Conservation (phyloP, 169 alveolate genomes). For the Babesia caballi region DNA sequence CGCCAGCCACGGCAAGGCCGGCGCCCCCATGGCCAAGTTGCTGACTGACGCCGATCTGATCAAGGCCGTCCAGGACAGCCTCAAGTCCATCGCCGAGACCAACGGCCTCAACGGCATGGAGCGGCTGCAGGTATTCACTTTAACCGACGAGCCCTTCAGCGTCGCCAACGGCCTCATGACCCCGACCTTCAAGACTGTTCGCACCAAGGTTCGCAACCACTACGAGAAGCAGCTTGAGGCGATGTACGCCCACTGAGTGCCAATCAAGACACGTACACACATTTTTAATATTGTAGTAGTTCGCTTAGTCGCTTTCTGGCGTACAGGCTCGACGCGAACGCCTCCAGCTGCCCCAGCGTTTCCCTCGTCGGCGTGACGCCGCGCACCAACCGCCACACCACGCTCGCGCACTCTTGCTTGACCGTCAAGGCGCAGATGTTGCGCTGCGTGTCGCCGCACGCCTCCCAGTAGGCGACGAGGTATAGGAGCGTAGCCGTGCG, state of each 20-base stretch:
- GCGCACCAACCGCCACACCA: not conserved
- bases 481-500: slow-evolving; percentile 12
- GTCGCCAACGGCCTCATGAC: slow-evolving; percentile 86
- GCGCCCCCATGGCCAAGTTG: not conserved
- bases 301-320: not conserved
- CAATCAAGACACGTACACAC: not conserved
- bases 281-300: not conserved
- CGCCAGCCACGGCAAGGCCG: slow-evolving; percentile 41
- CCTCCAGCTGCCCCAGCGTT: not conserved
- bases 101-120: slow-evolving; percentile 73
- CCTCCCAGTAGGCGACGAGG: slow-evolving; percentile 22
- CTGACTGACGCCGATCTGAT: slow-evolving; percentile 22
- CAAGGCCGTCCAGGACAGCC: slow-evolving; percentile 27
- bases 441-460: slow-evolving; percentile 7
- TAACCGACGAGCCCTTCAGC: slow-evolving; percentile 83
- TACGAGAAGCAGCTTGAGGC: slow-evolving; percentile 66
- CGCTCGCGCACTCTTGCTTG: not conserved
- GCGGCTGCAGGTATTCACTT: slow-evolving; percentile 76
- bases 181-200: slow-evolving; percentile 90
- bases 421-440: not conserved
- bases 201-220: slow-evolving; percentile 70
- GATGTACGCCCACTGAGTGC: slow-evolving; percentile 55
- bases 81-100: slow-evolving; percentile 57
- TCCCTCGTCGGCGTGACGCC: not conserved
- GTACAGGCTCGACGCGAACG: not conserved